Conservation (phyloP, 169 alveolate genomes). For the Prorocentrum cordatum region DNA sequence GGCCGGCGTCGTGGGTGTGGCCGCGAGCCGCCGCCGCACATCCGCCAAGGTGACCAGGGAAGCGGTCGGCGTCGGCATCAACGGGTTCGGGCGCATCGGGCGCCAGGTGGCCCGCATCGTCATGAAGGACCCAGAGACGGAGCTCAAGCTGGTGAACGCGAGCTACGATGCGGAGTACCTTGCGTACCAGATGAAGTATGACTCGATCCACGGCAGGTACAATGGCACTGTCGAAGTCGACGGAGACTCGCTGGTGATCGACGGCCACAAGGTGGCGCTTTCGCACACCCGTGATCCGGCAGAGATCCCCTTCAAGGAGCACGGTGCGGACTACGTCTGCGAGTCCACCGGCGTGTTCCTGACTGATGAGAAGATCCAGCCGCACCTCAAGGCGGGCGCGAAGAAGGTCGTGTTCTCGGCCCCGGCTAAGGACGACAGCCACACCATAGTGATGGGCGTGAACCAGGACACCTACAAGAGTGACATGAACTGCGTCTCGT, state of each 20-base stretch:
- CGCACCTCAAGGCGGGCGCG: constrained; percentile 95
- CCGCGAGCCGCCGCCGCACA: too few species aligned
- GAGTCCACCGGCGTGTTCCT: constrained; percentile 98
- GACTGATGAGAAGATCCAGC: constrained; percentile 86
- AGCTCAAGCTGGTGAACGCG: constrained; percentile 26
- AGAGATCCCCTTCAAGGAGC: constrained; percentile 92
- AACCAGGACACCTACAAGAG: constrained; percentile 88
- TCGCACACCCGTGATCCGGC: constrained; percentile 89
- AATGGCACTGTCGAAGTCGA: constrained; percentile 76
- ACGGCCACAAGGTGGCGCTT: constrained; percentile 78
- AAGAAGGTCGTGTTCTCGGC: constrained; percentile 82
- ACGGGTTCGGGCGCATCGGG: too few species aligned
- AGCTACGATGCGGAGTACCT: constrained; percentile 82
- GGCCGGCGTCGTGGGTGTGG: too few species aligned
- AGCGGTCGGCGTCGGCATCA: too few species aligned
- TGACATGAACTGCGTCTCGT: constrained; percentile 75
- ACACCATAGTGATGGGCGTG: constrained; percentile 97
- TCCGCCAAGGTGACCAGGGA: too few species aligned
- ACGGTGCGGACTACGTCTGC: constrained; percentile 91
- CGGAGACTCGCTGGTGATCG: constrained; percentile 78
- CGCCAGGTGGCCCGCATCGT: too few species aligned
- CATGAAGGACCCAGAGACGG: constrained; percentile 42
- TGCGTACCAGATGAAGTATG: constrained; percentile 87
- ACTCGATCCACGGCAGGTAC: constrained; percentile 90
- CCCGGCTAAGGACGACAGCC: constrained; percentile 84